phyloP scores from a whole-genome alignment of 1,284 basidiomycete species.

The Tilletiopsis washingtonensis region DNA sequence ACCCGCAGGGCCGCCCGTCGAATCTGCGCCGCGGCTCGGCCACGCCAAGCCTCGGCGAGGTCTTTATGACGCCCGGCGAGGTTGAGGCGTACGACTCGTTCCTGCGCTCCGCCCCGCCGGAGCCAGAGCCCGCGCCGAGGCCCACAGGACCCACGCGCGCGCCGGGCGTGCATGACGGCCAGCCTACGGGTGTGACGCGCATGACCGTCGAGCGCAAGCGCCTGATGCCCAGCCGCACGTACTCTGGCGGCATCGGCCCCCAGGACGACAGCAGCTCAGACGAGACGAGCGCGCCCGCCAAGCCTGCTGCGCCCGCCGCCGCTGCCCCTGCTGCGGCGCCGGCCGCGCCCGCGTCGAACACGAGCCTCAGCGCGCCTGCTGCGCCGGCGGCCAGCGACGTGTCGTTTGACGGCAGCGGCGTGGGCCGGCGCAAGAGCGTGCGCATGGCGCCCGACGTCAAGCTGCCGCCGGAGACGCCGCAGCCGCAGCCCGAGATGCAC shows the following conservation, averaged over 20 bases:
- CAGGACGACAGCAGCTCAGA: background rate
- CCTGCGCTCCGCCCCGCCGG: too few species aligned
- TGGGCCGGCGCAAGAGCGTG: constrained; percentile 37
- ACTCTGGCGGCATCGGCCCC: constrained; percentile 1
- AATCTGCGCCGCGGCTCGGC: constrained; percentile 10
- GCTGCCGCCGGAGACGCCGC: constrained; percentile 35
- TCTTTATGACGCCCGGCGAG: constrained; percentile 27
- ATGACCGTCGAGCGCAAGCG: constrained; percentile 1
- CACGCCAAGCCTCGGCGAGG: constrained; percentile 10
- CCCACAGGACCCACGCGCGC: too few species aligned
- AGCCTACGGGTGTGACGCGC: constrained; percentile 7
- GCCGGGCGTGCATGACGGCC: background rate
- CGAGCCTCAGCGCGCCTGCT: background rate
- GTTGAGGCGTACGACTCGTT: too few species aligned
- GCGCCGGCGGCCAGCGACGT: background rate
- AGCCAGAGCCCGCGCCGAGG: too few species aligned
- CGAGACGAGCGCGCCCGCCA: background rate
- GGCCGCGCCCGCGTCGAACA: background rate
- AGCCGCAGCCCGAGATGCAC: background rate
- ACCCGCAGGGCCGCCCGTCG: constrained; percentile 6
- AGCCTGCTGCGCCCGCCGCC: background rate
- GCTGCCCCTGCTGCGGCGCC: constrained; percentile 1
- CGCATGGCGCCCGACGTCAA: constrained; percentile 41
- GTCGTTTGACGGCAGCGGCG: constrained; percentile 9
- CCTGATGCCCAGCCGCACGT: constrained; percentile 8